A percentile compares a stretch with the other conserved stretches of the same genome.
Conservation (phyloP, 1,284 basidiomycete species). For the Peniophora sp. region DNA sequence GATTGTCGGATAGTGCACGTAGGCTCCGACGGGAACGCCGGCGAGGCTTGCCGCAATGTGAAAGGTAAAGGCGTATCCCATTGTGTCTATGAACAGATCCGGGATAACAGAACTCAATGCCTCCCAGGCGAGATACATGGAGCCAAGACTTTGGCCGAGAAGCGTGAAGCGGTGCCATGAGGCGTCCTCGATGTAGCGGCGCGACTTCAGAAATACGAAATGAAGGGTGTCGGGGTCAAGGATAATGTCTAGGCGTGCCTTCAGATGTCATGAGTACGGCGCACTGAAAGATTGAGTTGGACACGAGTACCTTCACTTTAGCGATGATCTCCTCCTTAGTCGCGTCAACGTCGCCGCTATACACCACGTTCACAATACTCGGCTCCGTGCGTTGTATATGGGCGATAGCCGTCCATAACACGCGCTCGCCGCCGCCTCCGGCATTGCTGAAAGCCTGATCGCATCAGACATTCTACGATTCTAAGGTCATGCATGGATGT, state of each 20-base stretch:
- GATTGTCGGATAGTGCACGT: conserved; percentile 96
- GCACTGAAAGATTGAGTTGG: neutral
- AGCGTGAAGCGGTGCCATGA: conserved; percentile 89
- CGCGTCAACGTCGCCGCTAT: conserved; percentile 80
- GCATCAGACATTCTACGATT: conserved; percentile 11
- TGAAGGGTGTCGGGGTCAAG: conserved; percentile 59
- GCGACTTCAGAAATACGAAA: conserved; percentile 71
- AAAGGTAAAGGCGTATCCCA: conserved; percentile 96
- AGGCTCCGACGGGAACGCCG: conserved; percentile 74
- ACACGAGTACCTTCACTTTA: conserved; percentile 65
- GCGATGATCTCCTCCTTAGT: conserved; percentile 78
- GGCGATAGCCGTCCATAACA: conserved; percentile 89
- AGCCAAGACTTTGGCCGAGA: conserved; percentile 86
- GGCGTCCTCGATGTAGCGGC: conserved; percentile 73
- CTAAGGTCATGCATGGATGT: neutral
- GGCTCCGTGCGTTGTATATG: conserved; percentile 71
- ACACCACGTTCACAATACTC: conserved; percentile 74
- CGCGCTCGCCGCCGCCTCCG: conserved; percentile 94
- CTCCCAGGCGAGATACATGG: conserved; percentile 77
- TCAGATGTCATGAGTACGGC: neutral
- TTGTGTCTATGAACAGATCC: conserved; percentile 93
- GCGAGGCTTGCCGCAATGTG: conserved; percentile 64
- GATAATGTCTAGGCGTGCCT: conserved; percentile 81
- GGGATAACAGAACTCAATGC: conserved; percentile 71
- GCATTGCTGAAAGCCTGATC: conserved; percentile 71